Conservation (phyloP, 2,329 filamentous ascomycete genomes). For the Salinomyces thailandicus region DNA sequence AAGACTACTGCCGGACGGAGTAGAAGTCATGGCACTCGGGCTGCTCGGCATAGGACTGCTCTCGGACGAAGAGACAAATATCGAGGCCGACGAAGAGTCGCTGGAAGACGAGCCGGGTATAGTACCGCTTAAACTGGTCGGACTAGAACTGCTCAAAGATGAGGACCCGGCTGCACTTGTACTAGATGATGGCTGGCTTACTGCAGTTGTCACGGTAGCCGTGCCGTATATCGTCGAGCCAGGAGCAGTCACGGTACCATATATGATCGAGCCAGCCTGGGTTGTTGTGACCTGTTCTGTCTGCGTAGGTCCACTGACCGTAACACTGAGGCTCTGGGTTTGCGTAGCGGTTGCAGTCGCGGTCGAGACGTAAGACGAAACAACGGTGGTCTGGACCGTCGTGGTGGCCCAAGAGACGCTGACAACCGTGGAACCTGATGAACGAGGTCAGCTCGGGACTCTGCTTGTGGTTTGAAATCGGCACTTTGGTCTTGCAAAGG, state of each 20-base stretch:
- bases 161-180: neutral
- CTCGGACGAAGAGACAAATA: neutral
- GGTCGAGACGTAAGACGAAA: neutral
- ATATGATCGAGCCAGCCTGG: neutral
- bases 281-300: neutral
- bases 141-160: neutral
- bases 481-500: too few relatives aligned
- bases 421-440: neutral
- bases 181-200: neutral
- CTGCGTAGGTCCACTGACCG: neutral
- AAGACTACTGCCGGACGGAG: too few relatives aligned
- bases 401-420: slow-evolving; percentile 1
- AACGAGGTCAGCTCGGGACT: too few relatives aligned
- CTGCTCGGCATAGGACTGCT: too few relatives aligned
- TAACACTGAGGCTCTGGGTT: neutral
- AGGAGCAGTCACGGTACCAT: neutral
- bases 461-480: too few relatives aligned
- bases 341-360: neutral
- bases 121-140: neutral
- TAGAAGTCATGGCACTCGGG: too few relatives aligned
- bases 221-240: neutral
- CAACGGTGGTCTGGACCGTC: neutral
- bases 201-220: neutral
- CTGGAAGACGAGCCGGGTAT: neutral
- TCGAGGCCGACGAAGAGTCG: neutral